Conservation (phyloP, 495 filamentous ascomycete species). For the Amphirosellinia nigrospora region DNA sequence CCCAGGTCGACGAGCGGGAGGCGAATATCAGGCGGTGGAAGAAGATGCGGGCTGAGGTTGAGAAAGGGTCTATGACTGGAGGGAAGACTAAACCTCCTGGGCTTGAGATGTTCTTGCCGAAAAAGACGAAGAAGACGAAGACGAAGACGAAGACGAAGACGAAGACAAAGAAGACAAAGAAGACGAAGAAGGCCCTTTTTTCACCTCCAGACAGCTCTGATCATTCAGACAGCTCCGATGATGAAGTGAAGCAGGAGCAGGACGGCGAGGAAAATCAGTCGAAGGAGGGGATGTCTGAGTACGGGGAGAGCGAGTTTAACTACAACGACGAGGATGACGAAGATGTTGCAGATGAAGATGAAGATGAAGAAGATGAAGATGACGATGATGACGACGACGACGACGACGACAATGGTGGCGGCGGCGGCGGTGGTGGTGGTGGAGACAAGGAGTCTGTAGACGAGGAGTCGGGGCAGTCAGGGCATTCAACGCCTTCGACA, state of each 20-base stretch:
- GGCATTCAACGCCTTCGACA: no score
- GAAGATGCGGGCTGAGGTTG: background rate
- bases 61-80: background rate
- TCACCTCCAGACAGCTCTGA: no score
- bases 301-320: background rate
- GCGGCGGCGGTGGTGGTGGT: no score
- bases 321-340: background rate
- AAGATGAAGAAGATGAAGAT: no score
- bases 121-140: background rate
- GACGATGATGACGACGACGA: no score
- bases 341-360: background rate
- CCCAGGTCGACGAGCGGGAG: background rate
- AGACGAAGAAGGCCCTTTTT: no score
- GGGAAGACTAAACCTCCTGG: background rate
- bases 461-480: no score
- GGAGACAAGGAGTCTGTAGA: no score
- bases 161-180: no score
- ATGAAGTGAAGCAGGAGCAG: background rate
- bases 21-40: slow-evolving; percentile 2
- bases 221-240: no score
- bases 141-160: background rate
- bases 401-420: no score
- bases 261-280: background rate
- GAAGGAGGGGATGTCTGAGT: background rate
- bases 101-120: background rate